These are phyloP conservation scores for Plasmodium vinckei DNA, from an alignment of 169 alveolate species.

Conservation along the genomic window DNA sequence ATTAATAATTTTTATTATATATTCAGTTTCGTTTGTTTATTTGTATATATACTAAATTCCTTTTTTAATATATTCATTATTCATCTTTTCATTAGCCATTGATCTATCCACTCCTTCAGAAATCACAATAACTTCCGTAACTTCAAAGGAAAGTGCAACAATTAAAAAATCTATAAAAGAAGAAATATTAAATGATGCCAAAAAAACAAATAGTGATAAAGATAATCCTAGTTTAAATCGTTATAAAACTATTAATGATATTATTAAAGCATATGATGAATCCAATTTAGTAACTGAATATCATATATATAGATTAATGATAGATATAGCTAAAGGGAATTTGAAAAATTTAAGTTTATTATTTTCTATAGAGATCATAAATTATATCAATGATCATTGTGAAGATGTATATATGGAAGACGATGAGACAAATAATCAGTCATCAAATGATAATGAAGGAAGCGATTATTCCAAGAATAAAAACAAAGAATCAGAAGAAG, in stretches of 20 bases:
- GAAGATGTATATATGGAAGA: slow-evolving; percentile 21
- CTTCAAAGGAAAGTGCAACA: slow-evolving; percentile 45
- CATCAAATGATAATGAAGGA: slow-evolving; percentile 8
- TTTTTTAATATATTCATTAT: no score
- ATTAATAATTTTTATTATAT: no score
- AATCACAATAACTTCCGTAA: slow-evolving; percentile 17
- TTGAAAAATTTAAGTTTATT: slow-evolving; percentile 61
- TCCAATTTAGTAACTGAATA: slow-evolving; percentile 4
- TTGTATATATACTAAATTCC: no score
- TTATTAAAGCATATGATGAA: slow-evolving; percentile 7
- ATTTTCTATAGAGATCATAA: slow-evolving; percentile 67
- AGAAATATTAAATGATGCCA: background rate
- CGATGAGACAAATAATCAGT: background rate
- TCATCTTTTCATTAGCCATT: background rate
- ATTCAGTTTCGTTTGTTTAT: no score
- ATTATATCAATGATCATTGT: slow-evolving; percentile 57
- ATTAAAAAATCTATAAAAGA: slow-evolving; percentile 33
- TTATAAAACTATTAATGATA: slow-evolving; percentile 39
- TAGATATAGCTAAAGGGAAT: slow-evolving; percentile 43
- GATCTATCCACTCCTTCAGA: background rate
- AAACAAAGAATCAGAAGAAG: background rate
- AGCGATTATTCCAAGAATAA: background rate
- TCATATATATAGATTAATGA: slow-evolving; percentile 32
- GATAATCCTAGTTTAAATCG: background rate
- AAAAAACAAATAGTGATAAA: background rate